Percentiles rank a stretch among this genome's conserved stretches.
phyloP scores from a whole-genome alignment of 805 yeast genomes.

The Metschnikowia lachancei region DNA sequence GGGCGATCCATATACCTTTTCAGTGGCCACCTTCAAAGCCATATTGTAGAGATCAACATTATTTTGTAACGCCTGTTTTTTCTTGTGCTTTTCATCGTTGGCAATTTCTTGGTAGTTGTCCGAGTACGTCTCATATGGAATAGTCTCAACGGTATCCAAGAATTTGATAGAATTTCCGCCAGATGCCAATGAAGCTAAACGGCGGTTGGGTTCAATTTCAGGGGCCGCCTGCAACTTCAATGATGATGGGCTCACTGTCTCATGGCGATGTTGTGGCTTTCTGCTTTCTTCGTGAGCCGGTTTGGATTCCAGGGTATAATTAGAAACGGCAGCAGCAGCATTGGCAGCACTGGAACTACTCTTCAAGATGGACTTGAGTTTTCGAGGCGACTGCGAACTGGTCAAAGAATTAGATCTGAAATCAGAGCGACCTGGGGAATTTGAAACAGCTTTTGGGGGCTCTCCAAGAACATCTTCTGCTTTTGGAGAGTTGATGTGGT shows the following conservation, averaged over 20 bases:
- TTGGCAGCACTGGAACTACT: conserved; percentile 14
- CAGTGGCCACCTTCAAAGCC: conserved; percentile 56
- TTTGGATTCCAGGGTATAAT: not conserved
- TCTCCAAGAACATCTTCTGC: not conserved
- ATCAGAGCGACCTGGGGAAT: conserved; percentile 2
- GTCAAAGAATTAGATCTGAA: conserved; percentile 14
- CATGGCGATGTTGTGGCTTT: not conserved
- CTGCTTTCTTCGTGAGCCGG: not conserved
- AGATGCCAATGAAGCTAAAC: conserved; percentile 20
- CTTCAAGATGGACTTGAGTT: conserved; percentile 38
- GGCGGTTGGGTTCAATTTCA: conserved; percentile 7
- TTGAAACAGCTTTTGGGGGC: not conserved
- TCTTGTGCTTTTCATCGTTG: conserved; percentile 12
- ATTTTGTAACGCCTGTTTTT: conserved; percentile 22
- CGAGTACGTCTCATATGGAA: conserved; percentile 20
- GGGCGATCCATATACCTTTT: conserved; percentile 49
- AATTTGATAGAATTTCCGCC: conserved; percentile 38
- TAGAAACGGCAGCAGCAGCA: conserved; percentile 8
- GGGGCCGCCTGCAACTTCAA: conserved; percentile 9
- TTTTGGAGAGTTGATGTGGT: not conserved
- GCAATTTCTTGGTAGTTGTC: conserved; percentile 10
- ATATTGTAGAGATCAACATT: conserved; percentile 53
- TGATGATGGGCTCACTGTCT: not conserved
- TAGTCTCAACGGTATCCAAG: conserved; percentile 37
- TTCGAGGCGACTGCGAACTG: conserved; percentile 21